Evolutionary conservation across 441 rosid species (phyloP).

Genomic region (Populus trichocarpa): DNA sequence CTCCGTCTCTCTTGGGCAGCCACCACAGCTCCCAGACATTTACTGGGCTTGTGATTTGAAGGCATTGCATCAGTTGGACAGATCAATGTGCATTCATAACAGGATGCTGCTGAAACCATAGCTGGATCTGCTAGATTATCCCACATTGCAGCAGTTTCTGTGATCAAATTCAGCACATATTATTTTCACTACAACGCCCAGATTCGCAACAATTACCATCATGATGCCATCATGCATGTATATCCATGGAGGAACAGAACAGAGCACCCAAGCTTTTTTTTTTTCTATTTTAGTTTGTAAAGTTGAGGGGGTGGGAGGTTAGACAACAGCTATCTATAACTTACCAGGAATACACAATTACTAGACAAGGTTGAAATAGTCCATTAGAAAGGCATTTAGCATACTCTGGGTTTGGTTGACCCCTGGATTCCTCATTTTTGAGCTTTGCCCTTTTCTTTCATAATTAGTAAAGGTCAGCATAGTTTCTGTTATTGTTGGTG

Average conservation of each 20-base stretch:
- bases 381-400: too few relatives aligned
- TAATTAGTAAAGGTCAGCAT: too few relatives aligned
- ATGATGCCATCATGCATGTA: background rate
- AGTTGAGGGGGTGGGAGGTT: too few relatives aligned
- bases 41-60: slow-evolving; percentile 55
- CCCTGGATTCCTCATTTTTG: too few relatives aligned
- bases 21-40: slow-evolving; percentile 31
- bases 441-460: too few relatives aligned
- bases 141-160: background rate
- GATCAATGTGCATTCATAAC: background rate
- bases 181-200: background rate
- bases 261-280: background rate
- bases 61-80: background rate
- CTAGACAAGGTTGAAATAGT: too few relatives aligned
- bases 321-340: too few relatives aligned
- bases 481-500: too few relatives aligned
- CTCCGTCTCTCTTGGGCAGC: slow-evolving; percentile 41
- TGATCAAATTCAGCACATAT: background rate
- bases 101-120: background rate
- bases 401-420: too few relatives aligned
- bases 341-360: too few relatives aligned
- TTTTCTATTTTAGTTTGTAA: too few relatives aligned
- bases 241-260: background rate
- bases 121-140: background rate
- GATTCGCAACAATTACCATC: background rate